Evolutionary conservation across 371 early-diverging fungal genomes (phyloP).

Genomic region (Circinella minor): DNA sequence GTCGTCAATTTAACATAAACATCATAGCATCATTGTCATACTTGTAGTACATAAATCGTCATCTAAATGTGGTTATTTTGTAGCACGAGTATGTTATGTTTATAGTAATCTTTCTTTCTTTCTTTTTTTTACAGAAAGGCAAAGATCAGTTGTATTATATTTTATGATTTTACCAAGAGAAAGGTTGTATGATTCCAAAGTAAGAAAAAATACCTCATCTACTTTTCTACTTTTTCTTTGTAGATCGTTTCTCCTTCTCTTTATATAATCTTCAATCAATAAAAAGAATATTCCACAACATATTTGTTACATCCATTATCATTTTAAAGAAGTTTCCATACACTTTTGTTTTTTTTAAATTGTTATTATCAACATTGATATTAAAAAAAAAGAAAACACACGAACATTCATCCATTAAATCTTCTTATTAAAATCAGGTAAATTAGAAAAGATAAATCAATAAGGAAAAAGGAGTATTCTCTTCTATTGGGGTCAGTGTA

Average conservation of each 20-base stretch:
- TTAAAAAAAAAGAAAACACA: background rate
- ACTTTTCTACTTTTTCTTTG: background rate
- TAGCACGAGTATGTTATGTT: background rate
- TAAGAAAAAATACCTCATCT: no score
- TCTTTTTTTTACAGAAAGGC: no score
- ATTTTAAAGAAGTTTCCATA: background rate
- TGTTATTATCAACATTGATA: background rate
- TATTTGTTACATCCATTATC: background rate
- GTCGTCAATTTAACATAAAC: background rate
- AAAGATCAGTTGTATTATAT: no score
- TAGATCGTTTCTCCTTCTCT: background rate
- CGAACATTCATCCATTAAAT: background rate
- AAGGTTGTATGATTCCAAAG: no score
- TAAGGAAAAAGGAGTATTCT: no score
- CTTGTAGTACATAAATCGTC: no score
- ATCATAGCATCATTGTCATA: background rate
- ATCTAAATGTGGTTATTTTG: constrained; percentile 1
- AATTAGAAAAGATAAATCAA: no score
- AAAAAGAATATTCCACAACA: no score
- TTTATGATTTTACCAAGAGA: no score
- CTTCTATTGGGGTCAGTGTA: no score
- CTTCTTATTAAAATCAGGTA: background rate
- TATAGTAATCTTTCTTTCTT: no score
- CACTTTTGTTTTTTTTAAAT: background rate
- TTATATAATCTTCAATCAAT: background rate